These are phyloP conservation scores for Lupinus albus DNA, from an alignment of 306 rosid species.

Conservation along the genomic window DNA sequence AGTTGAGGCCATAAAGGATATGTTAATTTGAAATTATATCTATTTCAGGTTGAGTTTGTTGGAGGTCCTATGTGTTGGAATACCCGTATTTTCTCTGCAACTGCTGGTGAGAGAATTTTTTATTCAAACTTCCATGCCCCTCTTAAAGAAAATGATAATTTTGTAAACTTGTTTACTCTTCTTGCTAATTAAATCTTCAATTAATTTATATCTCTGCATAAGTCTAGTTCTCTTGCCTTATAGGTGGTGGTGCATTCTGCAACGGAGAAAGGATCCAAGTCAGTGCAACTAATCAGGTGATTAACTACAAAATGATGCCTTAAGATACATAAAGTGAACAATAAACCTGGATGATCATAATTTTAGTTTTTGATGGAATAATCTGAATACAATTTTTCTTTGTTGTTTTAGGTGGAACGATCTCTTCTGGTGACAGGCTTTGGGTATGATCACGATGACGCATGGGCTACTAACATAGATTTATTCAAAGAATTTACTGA, in stretches of 20 bases:
- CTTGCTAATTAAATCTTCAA: constrained; percentile 33
- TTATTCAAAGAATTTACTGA: constrained; percentile 91
- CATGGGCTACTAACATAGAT: constrained; percentile 88
- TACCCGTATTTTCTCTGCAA: constrained; percentile 85
- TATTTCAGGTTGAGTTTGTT: constrained; percentile 86
- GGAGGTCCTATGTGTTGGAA: constrained; percentile 99
- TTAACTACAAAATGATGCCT: constrained; percentile 17
- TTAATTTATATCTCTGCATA: constrained; percentile 13
- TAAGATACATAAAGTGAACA: constrained; percentile 7
- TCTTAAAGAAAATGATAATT: constrained; percentile 20
- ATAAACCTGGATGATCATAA: constrained; percentile 2
- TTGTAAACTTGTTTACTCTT: constrained; percentile 30
- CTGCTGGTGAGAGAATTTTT: constrained; percentile 60
- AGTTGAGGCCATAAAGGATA: constrained; percentile 13
- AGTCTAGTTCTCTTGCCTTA: constrained; percentile 37
- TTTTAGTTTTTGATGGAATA: constrained; percentile 3
- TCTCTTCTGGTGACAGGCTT: constrained; percentile 96
- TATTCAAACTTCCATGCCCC: constrained; percentile 16
- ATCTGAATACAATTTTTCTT: neutral
- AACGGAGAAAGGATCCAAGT: constrained; percentile 79
- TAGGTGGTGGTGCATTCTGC: constrained; percentile 95
- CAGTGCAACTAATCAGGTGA: constrained; percentile 73
- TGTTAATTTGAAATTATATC: constrained; percentile 18
- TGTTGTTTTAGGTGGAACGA: constrained; percentile 68
- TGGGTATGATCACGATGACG: constrained; percentile 94